phyloP scores from a whole-genome alignment of 2,329 filamentous ascomycete genomes.

The Allantophomopsis cytisporea region DNA sequence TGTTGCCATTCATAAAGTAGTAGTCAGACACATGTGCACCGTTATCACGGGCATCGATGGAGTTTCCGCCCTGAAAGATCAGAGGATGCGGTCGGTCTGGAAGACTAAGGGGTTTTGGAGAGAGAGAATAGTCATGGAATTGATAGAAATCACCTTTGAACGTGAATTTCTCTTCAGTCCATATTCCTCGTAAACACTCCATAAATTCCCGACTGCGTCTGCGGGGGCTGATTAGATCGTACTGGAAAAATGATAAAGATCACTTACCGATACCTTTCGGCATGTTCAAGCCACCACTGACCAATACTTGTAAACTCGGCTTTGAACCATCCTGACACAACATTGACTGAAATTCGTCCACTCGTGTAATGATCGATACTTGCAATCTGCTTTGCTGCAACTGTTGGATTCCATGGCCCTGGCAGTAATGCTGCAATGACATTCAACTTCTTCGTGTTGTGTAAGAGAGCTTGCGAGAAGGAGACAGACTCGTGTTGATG shows the following conservation, averaged over 20 bases:
- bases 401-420: slow-evolving; percentile 33
- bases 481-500: slow-evolving; percentile 38
- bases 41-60: slow-evolving; percentile 33
- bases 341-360: slow-evolving; percentile 35
- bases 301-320: slow-evolving; percentile 35
- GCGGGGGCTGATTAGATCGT: neutral
- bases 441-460: slow-evolving; percentile 31
- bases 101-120: slow-evolving; percentile 30
- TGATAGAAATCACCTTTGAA: slow-evolving; percentile 38
- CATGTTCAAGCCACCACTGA: slow-evolving; percentile 40
- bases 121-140: slow-evolving; percentile 33
- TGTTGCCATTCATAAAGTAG: slow-evolving; percentile 44
- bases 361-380: slow-evolving; percentile 36
- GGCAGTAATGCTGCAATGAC: slow-evolving; percentile 36
- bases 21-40: slow-evolving; percentile 32
- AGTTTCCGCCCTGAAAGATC: slow-evolving; percentile 39
- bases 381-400: slow-evolving; percentile 38
- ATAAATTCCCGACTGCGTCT: slow-evolving; percentile 34
- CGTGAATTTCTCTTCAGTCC: slow-evolving; percentile 33
- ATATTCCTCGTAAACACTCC: slow-evolving; percentile 33
- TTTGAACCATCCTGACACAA: slow-evolving; percentile 40
- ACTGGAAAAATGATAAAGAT: neutral
- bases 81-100: slow-evolving; percentile 31
- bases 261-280: slow-evolving; percentile 29
- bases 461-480: slow-evolving; percentile 34